Evolutionary conservation across 208 protist genomes (phyloP), one percentile per base, ranked within the genome.

Genomic region (Wallacemonas sp.): DNA sequence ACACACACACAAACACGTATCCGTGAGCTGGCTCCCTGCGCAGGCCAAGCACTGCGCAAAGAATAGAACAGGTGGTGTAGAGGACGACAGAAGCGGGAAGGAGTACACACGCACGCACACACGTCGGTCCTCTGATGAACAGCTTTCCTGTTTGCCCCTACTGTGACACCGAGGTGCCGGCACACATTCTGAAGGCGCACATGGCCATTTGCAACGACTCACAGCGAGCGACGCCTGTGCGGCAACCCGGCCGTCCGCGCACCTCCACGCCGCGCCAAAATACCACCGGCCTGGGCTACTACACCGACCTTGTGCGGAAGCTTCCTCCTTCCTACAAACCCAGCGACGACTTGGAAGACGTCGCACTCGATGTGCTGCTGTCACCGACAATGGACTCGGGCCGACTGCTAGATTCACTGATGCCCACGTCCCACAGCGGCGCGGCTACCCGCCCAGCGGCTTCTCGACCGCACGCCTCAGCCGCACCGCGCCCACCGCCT

Each of bases 131-230:
- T 3, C 12, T 3, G 19, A 80, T 83, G 74, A 79, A 55, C 46
- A 77, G 59, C n/a, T 46, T 77, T 38, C 72, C 68, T 2, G 64
- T 76, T 17, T 85, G 83, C 46, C 73, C 76, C 1, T 78, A 84
- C 66, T 89, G 79, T 46, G 76, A 77, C 27, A 58, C 69, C 0
- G 59, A 48, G 13, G 63, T 82, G 24, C 60, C 65, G 15, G 58
- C 76, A 19, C 71, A 71, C 26, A 45, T 33, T 1, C 71, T 89
- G 72, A 69, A 71, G 52, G 33, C 53, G 5, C 79, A 83, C 63
- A 37, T 84, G 42, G 36, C 63, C 12, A n/a, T 58, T 8, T 89
- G 79, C 55, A 44, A 55, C n/a, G 26, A 46, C 38, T 73, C 63
- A 37, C 50, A 57, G 30, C 50, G 50, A 4, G 33, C 50, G 30